A percentile compares a stretch with the other conserved stretches of the same genome.
Conservation (phyloP, 495 filamentous ascomycete genomes). For the Xylaria nigripes region DNA sequence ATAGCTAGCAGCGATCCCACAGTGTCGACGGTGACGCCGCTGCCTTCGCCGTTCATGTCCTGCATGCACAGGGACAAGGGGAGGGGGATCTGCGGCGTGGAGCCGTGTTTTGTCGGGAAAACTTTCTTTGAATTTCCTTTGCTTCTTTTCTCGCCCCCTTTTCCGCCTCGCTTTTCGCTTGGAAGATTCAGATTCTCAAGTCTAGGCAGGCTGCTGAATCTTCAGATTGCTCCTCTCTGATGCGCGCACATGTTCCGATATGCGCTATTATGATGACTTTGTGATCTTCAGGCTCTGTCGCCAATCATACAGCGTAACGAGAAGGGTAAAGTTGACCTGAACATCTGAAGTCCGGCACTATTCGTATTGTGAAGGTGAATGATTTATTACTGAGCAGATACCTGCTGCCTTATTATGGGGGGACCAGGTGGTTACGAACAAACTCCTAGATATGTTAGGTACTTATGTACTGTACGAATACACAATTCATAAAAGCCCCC, state of each 20-base stretch:
- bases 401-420: no score
- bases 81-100: background rate
- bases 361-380: background rate
- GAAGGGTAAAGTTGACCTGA: background rate
- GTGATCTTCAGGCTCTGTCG: background rate
- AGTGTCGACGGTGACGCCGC: conserved; percentile 18
- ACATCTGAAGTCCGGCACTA: background rate
- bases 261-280: background rate
- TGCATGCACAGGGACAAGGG: conserved; percentile 4
- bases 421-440: no score
- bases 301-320: background rate
- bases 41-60: conserved; percentile 30
- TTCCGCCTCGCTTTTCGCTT: background rate
- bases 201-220: no score
- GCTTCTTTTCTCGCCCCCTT: background rate
- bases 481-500: no score
- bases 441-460: no score
- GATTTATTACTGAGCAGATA: no score
- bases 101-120: background rate
- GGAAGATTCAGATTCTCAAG: background rate
- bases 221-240: background rate
- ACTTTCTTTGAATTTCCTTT: background rate
- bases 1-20: conserved; percentile 41
- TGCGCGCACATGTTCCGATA: background rate
- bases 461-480: no score